Evolutionary conservation across 495 filamentous ascomycete genomes (phyloP).

Genomic region (Neurospora africana): DNA sequence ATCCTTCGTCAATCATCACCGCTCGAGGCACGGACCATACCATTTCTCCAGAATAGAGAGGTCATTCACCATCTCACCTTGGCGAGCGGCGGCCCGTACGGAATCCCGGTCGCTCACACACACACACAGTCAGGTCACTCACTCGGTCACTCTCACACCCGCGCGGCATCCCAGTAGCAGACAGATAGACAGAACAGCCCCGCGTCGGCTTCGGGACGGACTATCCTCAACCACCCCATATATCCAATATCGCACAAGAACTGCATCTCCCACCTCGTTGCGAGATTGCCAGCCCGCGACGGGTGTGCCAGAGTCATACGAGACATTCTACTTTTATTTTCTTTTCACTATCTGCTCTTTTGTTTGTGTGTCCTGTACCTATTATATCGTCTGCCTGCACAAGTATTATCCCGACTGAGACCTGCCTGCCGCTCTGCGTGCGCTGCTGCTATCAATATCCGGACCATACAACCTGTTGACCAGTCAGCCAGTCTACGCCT

Average conservation of each 20-base stretch:
- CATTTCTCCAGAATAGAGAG: background rate
- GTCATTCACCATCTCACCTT: background rate
- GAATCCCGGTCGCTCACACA: background rate
- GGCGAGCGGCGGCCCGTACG: background rate
- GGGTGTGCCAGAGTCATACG: constrained; percentile 27
- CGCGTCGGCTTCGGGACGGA: background rate
- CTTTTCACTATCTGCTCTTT: constrained; percentile 9
- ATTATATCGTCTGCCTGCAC: background rate
- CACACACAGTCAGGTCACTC: background rate
- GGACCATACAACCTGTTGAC: background rate
- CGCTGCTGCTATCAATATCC: background rate
- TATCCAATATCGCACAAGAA: background rate
- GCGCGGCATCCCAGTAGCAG: background rate
- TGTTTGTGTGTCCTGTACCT: background rate
- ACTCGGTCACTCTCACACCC: background rate
- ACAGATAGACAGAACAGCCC: background rate
- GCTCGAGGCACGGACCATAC: constrained; percentile 27
- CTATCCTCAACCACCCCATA: background rate
- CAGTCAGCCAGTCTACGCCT: background rate
- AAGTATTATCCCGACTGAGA: constrained; percentile 7
- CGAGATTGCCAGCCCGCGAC: constrained; percentile 18
- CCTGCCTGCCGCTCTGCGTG: constrained; percentile 1
- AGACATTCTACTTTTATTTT: constrained; percentile 38
- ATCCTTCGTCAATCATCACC: constrained; percentile 5
- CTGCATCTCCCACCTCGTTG: constrained; percentile 14